phyloP scores from a whole-genome alignment of 2,329 filamentous ascomycete species.

The Ceratocystis colombiana region DNA sequence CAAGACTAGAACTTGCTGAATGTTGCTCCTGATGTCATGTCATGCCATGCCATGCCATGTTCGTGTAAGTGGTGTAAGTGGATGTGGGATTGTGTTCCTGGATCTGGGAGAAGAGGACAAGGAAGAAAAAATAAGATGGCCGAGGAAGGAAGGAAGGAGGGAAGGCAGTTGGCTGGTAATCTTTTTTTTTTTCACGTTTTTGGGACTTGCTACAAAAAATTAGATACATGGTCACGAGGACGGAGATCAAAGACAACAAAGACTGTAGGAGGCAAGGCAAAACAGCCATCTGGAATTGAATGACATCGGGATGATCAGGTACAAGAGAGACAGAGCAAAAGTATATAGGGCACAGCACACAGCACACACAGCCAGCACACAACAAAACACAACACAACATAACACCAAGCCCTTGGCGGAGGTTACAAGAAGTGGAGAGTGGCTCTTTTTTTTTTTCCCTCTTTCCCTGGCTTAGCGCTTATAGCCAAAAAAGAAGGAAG shows the following conservation, averaged over 20 bases:
- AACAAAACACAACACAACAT: not conserved
- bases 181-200: not conserved
- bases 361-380: not conserved
- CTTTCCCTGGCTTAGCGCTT: not conserved
- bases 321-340: not conserved
- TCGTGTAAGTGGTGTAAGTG: not conserved
- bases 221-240: not conserved
- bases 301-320: slow-evolving; percentile 11
- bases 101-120: not conserved
- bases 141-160: slow-evolving; percentile 5
- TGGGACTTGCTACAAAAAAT: not conserved
- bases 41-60: not conserved
- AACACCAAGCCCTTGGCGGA: slow-evolving; percentile 6
- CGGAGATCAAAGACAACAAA: not conserved
- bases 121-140: slow-evolving; percentile 7
- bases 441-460: not conserved
- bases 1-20: too few species aligned
- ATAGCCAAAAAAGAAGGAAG: slow-evolving; percentile 1
- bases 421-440: slow-evolving; percentile 1
- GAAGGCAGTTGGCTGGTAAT: not conserved
- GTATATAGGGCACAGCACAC: not conserved
- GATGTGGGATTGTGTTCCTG: not conserved
- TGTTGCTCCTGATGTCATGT: not conserved
- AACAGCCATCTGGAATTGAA: slow-evolving; percentile 8
- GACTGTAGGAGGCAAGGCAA: not conserved